Conservation (phyloP, 1,284 basidiomycete genomes). For the Schizopora paradoxa region DNA sequence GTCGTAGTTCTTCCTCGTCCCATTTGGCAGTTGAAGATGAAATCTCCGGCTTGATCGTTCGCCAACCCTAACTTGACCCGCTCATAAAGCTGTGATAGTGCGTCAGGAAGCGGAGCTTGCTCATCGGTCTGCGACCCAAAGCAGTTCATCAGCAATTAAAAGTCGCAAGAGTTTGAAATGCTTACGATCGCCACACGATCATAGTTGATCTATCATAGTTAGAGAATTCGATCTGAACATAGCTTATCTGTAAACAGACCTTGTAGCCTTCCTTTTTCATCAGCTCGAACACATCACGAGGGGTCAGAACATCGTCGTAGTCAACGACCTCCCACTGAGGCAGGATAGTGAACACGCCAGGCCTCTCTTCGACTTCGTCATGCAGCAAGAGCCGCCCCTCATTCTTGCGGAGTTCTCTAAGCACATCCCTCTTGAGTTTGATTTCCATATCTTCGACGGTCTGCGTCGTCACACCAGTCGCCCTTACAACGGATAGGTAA, state of each 20-base stretch:
- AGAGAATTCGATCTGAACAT: constrained; percentile 5
- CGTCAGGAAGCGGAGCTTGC: constrained; percentile 87
- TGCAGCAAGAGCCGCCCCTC: constrained; percentile 86
- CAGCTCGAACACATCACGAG: constrained; percentile 76
- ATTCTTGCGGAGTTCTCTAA: constrained; percentile 72
- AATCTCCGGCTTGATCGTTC: constrained; percentile 56
- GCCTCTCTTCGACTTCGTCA: constrained; percentile 92
- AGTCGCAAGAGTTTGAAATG: constrained; percentile 15
- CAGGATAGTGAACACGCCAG: constrained; percentile 84
- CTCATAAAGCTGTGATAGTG: constrained; percentile 72
- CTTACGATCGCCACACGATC: constrained; percentile 80
- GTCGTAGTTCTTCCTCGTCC: constrained; percentile 82
- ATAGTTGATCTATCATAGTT: constrained; percentile 68
- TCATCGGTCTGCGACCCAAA: constrained; percentile 83
- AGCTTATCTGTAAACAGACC: constrained; percentile 33
- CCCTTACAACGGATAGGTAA: constrained; percentile 40
- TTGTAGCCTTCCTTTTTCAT: constrained; percentile 75
- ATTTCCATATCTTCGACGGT: constrained; percentile 94
- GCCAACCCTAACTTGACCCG: constrained; percentile 64
- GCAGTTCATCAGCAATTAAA: constrained; percentile 2
- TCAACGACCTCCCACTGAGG: constrained; percentile 85
- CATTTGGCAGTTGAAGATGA: constrained; percentile 88
- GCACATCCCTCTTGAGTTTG: constrained; percentile 85
- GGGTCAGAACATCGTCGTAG: constrained; percentile 90
- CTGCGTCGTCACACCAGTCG: constrained; percentile 89